These are phyloP conservation scores for Euphrasia arctica DNA, from an alignment of 305 asterid species.

Conservation along the genomic window DNA sequence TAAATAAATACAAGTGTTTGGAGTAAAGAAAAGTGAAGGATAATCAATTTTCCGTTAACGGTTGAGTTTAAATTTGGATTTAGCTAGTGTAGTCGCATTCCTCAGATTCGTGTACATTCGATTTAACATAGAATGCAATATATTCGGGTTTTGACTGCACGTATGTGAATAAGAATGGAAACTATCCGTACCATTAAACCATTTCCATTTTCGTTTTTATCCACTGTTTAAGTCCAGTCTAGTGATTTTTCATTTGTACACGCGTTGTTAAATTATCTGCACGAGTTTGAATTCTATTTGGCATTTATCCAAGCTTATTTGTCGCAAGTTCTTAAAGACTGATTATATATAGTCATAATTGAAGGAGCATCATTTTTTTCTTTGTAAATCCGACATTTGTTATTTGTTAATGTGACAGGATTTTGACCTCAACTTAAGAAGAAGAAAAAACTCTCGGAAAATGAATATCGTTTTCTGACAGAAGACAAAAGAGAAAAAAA, in stretches of 20 bases:
- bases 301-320: no score
- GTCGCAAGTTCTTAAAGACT: no score
- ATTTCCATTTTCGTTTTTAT: no score
- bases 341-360: no score
- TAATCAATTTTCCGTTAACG: neutral
- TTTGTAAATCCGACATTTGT: neutral
- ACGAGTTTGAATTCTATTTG: no score
- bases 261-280: no score
- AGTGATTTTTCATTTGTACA: no score
- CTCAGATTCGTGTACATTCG: no score
- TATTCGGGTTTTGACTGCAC: neutral
- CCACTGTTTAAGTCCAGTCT: no score
- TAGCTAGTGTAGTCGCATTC: neutral
- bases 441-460: conserved; percentile 16
- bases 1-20: neutral
- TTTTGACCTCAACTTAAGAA: conserved; percentile 20
- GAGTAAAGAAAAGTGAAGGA: neutral
- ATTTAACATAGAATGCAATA: neutral
- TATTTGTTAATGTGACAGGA: neutral
- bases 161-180: conserved; percentile 6
- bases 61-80: conserved; percentile 6
- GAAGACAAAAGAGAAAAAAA: conserved; percentile 18
- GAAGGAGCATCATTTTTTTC: neutral
- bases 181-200: neutral
- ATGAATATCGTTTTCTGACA: conserved; percentile 46